A percentile compares a stretch with the other conserved stretches of the same genome.
Conservation (phyloP, 257 asterid species). For the Leptodermis oblonga region DNA sequence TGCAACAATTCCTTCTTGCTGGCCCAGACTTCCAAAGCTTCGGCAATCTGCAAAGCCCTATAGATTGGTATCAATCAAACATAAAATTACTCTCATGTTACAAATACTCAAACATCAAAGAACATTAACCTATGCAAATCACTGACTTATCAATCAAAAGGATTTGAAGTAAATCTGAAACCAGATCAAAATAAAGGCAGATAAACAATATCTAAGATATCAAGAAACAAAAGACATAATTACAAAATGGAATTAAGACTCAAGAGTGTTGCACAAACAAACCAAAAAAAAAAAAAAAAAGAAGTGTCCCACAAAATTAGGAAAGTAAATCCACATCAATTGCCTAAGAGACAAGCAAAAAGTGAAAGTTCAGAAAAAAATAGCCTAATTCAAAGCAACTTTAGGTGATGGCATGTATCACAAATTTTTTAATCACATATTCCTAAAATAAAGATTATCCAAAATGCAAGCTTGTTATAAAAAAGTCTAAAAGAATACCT, state of each 20-base stretch:
- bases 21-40: constrained; percentile 92
- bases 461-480: no score
- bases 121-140: background rate
- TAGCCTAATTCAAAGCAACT: background rate
- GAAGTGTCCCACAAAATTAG: background rate
- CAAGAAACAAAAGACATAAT: background rate
- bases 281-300: no score
- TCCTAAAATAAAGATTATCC: background rate
- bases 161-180: background rate
- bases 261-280: no score
- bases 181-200: background rate
- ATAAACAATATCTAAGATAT: background rate
- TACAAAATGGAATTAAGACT: background rate
- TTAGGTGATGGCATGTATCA: background rate
- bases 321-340: background rate
- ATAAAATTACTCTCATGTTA: background rate
- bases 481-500: background rate
- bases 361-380: background rate
- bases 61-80: constrained; percentile 31
- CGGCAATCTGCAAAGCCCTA: constrained; percentile 94
- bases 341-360: constrained; percentile 2
- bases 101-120: background rate
- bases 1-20: constrained; percentile 91
- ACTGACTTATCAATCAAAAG: background rate
- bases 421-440: background rate